Conservation (phyloP, 2,329 filamentous ascomycete species). For the Penicillium polonicum region DNA sequence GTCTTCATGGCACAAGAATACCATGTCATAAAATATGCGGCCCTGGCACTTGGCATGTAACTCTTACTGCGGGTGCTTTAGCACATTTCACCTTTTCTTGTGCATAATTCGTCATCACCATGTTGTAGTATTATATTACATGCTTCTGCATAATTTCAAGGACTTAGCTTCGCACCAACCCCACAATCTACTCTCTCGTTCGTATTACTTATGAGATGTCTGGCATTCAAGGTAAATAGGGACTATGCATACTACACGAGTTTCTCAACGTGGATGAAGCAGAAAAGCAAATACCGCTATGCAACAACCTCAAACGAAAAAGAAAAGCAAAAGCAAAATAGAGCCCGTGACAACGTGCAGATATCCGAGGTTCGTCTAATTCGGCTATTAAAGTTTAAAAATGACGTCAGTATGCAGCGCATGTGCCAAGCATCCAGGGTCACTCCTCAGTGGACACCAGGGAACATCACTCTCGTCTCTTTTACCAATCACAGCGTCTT, state of each 20-base stretch:
- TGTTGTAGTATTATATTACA: background rate
- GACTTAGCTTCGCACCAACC: background rate
- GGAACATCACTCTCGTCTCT: background rate
- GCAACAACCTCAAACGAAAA: too few species aligned
- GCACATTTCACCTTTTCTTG: background rate
- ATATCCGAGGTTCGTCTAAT: background rate
- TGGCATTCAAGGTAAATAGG: background rate
- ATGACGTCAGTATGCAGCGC: background rate
- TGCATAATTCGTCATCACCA: too few species aligned
- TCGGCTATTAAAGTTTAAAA: background rate
- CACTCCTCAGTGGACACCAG: background rate
- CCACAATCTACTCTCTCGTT: background rate
- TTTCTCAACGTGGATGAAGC: too few species aligned
- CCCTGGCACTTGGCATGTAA: background rate
- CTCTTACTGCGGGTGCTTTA: background rate
- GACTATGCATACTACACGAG: background rate
- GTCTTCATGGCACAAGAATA: background rate
- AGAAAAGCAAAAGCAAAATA: too few species aligned
- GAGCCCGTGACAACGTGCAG: background rate
- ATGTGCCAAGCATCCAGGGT: background rate
- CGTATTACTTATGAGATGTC: background rate
- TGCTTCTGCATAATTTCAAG: background rate
- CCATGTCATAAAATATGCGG: background rate
- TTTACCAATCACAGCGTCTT: background rate
- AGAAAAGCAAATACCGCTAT: too few species aligned